Base-by-base conservation (phyloP, 192 early-diverging fungal species). In the Umbelopsis vinacea region DNA sequence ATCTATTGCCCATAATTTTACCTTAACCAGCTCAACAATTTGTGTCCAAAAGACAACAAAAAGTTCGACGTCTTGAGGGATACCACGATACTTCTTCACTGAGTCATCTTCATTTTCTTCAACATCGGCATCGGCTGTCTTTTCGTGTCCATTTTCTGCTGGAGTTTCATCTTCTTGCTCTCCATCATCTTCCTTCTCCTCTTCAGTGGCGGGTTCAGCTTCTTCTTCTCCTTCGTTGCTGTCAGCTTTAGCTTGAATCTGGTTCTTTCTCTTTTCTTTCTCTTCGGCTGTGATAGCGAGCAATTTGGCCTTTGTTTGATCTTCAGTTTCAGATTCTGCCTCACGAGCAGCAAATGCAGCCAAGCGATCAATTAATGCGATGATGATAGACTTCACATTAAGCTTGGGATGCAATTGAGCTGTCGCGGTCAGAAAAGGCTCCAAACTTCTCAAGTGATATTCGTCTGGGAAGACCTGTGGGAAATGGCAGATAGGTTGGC, bases 41-140 rank as follows among this genome's bases (percentile, higher is more conserved):
- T 99, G 96, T 35, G 78, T 84, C 98, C 98, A 99, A 80, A 99
- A 99, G 35, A 98, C 93, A 63, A 93, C 94, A 86, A 99, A 99
- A 19, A 99, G 82, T 54, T 89, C 85, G 21, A 95, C 91, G 73
- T 95, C 93, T 40, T 93, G 88, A 8, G 94, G 95, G 67, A 95
- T 95, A 17, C 93, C 95, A 70, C 89, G 86, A 43, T 84, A 82
- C 69, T 86, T 86, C 45, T 77, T 83, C 7, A 85, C 40, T 29
- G 52, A 60, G 14, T 71, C 79, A 37, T 81, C 70, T 22, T 80
- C 53, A 52, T 73, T 63, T 22, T 78, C 67, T 3, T 37, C 57
- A 37, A 63, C 57, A 63, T 63, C 57, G 22, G 46, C 66, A 67
- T 82, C 69, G 15, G 75, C 54, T 6, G 71, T 52, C 50, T 79